Base-by-base conservation (phyloP, 768 basidiomycete species). In the Mycena vitilis region DNA sequence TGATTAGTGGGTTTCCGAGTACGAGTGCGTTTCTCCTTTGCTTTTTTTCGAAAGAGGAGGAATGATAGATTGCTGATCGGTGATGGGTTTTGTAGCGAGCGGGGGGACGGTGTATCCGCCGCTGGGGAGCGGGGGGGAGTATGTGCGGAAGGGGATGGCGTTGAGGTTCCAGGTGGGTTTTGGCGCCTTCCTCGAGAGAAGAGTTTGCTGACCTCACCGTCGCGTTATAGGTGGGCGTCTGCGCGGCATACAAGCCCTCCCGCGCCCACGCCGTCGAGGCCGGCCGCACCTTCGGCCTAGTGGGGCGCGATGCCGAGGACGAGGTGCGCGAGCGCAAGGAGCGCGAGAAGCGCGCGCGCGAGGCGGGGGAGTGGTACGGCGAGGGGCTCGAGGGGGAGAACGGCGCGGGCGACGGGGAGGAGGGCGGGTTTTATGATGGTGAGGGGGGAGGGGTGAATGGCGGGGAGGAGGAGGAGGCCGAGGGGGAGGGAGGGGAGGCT, bases 151-250 rank as follows among this genome's bases (percentile, higher is more conserved):
- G 15, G 83, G 85, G 2, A 73, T 79, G n/a, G 76, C 75, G 13
- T 73, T 88, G 48, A 80, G 79, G 62, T 92, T 92, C 78, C 30
- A 30, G 30, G 30, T 30, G 30, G 30, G 30, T 30, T 30, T 30
- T 2, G n/a, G n/a, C 30, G 2, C 3, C 30, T 30, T 5, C n/a
- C n/a, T n/a, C n/a, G n/a, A n/a, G n/a, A n/a, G n/a, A n/a, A n/a
- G n/a, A n/a, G n/a, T n/a, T 30, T 30, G 30, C 30, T 30, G 30
- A 30, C 30, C 5, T 30, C 30, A 5, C 86, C n/a, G n/a, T n/a
- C n/a, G n/a, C n/a, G n/a, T n/a, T n/a, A n/a, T n/a, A 86, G 68
- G 86, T 93, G 11, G 92, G 91, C 9, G 78, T 93, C 54, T 87
- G 85, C 40, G 74, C 77, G 47, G 76, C 78, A 42, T 91, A 91